Base-by-base conservation (phyloP, 768 basidiomycete species). In the Panaeolus cyanescens region DNA sequence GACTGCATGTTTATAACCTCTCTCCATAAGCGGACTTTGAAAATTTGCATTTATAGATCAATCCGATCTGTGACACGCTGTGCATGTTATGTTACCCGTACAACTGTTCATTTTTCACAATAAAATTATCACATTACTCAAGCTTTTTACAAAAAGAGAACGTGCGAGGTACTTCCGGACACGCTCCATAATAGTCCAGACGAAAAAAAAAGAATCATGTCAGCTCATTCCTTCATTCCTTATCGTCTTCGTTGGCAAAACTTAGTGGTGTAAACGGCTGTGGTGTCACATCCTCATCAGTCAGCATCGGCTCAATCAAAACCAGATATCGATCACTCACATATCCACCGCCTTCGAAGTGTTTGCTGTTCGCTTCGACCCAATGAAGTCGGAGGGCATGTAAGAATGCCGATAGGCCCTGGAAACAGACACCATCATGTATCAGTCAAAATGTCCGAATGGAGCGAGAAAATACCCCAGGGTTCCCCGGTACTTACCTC, bases 361-460 rank as follows among this genome's bases (percentile, higher is more conserved):
- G 94, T 81, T 97, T 96, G 78, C 95, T 95, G 80, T 96, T 97
- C 57, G 90, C 93, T 76, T 99, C 96, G 61, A 98, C 96, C 95
- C 96, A 99, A 76, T 98, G 96, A 67, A 98, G 83, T 70, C 96
- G 89, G 64, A 99, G 84, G 6, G 96, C 96, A 74, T 99, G 96
- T 74, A 98, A 76, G 80, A 99, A 98, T 34, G 96, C 96, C 69
- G 92, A 94, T 32, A 98, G 81, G 66, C 96, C 95, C 92, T 95
- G 68, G 54, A 62, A 67, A 59, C 39, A 37, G 54, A 65, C 54
- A 50, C 60, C 32, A 61, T 53, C 58, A 62, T 53, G 54, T 59
- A 64, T 62, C 63, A 67, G 55, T 50, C 25, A 62, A 32, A 54
- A 28, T 32, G 45, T 50, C 45, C 45, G 45, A 28, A 50, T 50